phyloP scores from a whole-genome alignment of 257 asterid species.

The Phtheirospermum japonicum region DNA sequence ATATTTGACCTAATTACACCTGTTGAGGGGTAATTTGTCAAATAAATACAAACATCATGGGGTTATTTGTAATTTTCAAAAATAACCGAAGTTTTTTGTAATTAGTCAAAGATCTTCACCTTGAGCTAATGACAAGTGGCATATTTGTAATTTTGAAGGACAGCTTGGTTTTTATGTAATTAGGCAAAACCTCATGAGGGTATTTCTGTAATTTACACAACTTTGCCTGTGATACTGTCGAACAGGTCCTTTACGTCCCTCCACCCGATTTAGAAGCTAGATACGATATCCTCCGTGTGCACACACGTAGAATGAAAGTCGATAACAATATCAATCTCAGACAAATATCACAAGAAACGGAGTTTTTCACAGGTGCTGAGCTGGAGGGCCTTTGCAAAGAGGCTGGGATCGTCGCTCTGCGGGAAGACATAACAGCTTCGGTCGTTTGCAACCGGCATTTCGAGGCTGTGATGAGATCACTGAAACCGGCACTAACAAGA shows the following conservation, averaged over 20 bases:
- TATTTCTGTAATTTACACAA: no score
- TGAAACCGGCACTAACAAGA: slow-evolving; percentile 58
- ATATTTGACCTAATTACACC: no score
- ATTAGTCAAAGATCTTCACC: no score
- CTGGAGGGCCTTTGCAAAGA: slow-evolving; percentile 82
- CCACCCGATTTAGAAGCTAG: slow-evolving; percentile 85
- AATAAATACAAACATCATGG: no score
- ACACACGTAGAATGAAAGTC: slow-evolving; percentile 64
- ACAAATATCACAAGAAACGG: slow-evolving; percentile 64
- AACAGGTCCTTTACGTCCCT: slow-evolving; percentile 82
- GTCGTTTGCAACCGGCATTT: slow-evolving; percentile 68
- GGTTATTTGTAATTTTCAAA: no score
- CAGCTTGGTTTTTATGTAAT: background rate
- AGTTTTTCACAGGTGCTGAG: slow-evolving; percentile 87
- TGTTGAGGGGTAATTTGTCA: no score
- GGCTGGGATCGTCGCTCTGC: slow-evolving; percentile 82
- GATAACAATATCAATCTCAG: slow-evolving; percentile 55
- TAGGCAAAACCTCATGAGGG: background rate
- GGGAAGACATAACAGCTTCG: slow-evolving; percentile 76
- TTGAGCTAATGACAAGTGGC: background rate
- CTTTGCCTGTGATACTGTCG: no score
- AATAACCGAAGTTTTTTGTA: no score
- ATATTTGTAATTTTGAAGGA: background rate
- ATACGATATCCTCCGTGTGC: slow-evolving; percentile 71
- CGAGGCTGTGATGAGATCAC: slow-evolving; percentile 47